phyloP scores from a whole-genome alignment of 2,329 filamentous ascomycete genomes.

The Xylaria arbuscula region DNA sequence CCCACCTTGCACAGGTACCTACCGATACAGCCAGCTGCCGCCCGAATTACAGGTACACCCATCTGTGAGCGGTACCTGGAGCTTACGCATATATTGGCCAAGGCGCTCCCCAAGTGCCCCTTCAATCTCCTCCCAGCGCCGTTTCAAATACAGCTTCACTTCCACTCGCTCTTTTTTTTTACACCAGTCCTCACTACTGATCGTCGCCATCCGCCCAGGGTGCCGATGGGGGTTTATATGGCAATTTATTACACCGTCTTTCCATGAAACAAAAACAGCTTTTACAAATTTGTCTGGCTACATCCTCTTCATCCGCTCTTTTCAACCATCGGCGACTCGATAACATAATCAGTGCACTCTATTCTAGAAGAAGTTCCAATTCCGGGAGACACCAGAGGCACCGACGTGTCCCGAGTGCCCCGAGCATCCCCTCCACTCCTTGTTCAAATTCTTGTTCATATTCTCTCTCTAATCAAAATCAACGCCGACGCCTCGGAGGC shows the following conservation, averaged over 20 bases:
- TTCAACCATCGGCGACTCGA: conserved; percentile 46
- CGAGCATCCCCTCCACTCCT: conserved; percentile 44
- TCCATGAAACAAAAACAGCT: conserved; percentile 50
- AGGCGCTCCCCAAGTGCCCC: conserved; percentile 9
- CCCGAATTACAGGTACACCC: not conserved
- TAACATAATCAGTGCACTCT: conserved; percentile 44
- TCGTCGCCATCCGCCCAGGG: conserved; percentile 46
- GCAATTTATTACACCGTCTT: conserved; percentile 42
- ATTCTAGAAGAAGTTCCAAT: conserved; percentile 45
- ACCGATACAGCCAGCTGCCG: not conserved
- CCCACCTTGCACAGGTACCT: conserved; percentile 4
- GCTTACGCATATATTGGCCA: no score
- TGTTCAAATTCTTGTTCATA: conserved; percentile 4
- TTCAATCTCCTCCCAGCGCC: conserved; percentile 33
- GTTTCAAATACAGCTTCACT: conserved; percentile 29
- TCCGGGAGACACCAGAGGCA: conserved; percentile 44
- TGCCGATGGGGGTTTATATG: conserved; percentile 46
- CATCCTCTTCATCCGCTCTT: conserved; percentile 48
- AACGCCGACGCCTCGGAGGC: conserved; percentile 37
- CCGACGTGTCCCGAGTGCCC: conserved; percentile 44
- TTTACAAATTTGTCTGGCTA: conserved; percentile 50
- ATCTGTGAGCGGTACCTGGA: no score
- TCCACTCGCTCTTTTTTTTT: conserved; percentile 11
- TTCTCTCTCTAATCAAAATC: conserved; percentile 24
- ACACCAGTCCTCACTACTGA: conserved; percentile 47